A percentile compares a stretch with the other conserved stretches of the same genome.
phyloP scores from a whole-genome alignment of 495 filamentous ascomycete species.

The Daldinia decipiens region DNA sequence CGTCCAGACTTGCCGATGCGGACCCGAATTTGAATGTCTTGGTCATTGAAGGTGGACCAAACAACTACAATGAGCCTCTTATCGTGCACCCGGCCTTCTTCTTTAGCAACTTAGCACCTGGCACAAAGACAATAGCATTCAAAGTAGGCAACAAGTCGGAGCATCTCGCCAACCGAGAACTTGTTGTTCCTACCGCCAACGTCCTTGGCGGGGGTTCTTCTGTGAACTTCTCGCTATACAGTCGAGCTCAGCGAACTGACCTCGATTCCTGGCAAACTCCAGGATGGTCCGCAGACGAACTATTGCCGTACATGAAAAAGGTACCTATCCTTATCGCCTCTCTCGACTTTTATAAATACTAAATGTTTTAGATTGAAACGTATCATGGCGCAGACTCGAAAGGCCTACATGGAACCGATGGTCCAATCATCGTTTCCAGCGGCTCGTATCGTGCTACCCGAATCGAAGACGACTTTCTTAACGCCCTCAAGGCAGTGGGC shows the following conservation, averaged over 20 bases:
- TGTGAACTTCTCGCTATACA: conserved; percentile 63
- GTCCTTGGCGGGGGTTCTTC: conserved; percentile 67
- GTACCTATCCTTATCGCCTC: neutral
- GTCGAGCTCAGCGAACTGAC: conserved; percentile 49
- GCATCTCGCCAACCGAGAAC: conserved; percentile 57
- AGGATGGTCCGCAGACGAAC: conserved; percentile 56
- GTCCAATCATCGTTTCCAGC: conserved; percentile 59
- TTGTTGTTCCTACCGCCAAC: conserved; percentile 57
- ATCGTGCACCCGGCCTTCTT: conserved; percentile 57
- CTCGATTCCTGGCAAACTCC: conserved; percentile 60
- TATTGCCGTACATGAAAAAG: neutral
- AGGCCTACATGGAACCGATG: conserved; percentile 56
- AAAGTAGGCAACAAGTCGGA: conserved; percentile 46
- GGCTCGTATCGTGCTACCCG: conserved; percentile 46
- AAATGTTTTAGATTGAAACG: conserved; percentile 12
- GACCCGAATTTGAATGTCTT: conserved; percentile 58
- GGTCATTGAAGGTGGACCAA: conserved; percentile 59
- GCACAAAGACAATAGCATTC: conserved; percentile 46
- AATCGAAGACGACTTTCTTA: conserved; percentile 53
- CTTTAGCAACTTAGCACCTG: conserved; percentile 47
- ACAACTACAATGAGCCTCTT: conserved; percentile 58
- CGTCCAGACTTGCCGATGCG: neutral
- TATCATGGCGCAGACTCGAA: conserved; percentile 49
- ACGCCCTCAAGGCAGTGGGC: conserved; percentile 48
- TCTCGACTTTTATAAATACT: neutral